Conservation (phyloP, 2,329 filamentous ascomycete genomes). For the Diaporthe eres region DNA sequence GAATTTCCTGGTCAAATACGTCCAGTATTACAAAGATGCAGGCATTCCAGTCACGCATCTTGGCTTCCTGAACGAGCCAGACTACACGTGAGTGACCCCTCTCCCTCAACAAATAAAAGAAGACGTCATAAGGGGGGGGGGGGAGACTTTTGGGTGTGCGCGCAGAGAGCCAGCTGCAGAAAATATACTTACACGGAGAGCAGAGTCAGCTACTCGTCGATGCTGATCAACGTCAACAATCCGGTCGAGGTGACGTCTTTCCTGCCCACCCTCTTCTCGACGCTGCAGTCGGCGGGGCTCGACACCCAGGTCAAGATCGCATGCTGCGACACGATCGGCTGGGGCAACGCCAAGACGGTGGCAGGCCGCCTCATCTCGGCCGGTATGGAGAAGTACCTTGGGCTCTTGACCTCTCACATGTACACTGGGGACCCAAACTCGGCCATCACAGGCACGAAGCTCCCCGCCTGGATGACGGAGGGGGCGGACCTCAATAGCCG, state of each 20-base stretch:
- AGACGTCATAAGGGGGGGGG: neutral
- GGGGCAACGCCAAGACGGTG: conserved; percentile 49
- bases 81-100: conserved; percentile 48
- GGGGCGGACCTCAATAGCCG: conserved; percentile 57
- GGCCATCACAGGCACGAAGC: conserved; percentile 56
- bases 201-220: conserved; percentile 58
- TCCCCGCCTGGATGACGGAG: conserved; percentile 61
- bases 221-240: conserved; percentile 83
- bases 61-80: conserved; percentile 64
- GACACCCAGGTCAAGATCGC: conserved; percentile 51
- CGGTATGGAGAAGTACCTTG: conserved; percentile 46
- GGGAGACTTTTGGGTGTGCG: neutral
- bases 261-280: conserved; percentile 61
- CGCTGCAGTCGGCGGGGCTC: conserved; percentile 51
- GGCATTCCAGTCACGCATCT: conserved; percentile 61
- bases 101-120: too few relatives aligned
- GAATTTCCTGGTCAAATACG: conserved; percentile 62
- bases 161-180: neutral
- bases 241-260: conserved; percentile 78
- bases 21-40: conserved; percentile 60
- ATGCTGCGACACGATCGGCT: conserved; percentile 58
- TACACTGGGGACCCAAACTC: conserved; percentile 57
- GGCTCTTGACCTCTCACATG: conserved; percentile 56
- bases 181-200: conserved; percentile 1
- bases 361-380: conserved; percentile 28